phyloP scores from a whole-genome alignment of 2,329 filamentous ascomycete genomes.

The Fusarium musae region DNA sequence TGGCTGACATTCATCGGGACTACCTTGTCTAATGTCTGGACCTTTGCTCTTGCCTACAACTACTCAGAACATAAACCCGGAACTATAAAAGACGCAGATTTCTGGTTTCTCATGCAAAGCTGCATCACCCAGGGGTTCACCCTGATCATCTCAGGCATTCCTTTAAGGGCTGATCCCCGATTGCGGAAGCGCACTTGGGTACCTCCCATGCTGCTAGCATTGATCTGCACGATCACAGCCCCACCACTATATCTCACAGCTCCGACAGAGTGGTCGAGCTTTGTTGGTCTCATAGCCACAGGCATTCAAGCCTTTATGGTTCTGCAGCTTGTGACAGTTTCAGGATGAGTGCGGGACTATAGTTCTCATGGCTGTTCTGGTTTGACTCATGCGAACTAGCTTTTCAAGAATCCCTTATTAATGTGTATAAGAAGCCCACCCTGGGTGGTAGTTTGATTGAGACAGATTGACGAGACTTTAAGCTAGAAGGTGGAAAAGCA shows the following conservation, averaged over 20 bases:
- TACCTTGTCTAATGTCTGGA: neutral
- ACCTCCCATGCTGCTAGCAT: neutral
- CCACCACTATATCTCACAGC: neutral
- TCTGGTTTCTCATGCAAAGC: neutral
- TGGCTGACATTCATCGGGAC: neutral
- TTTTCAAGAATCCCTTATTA: too few relatives aligned
- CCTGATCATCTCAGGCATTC: accelerated
- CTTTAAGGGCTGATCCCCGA: neutral
- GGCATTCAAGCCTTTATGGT: neutral
- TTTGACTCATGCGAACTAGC: too few relatives aligned
- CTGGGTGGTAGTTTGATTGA: too few relatives aligned
- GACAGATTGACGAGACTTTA: too few relatives aligned
- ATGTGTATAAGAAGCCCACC: too few relatives aligned
- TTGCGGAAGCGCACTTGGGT: neutral
- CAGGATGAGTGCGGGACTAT: neutral
- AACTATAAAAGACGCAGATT: neutral
- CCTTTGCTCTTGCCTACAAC: neutral
- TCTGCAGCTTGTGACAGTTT: neutral
- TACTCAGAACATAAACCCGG: neutral
- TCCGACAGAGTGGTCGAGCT: neutral
- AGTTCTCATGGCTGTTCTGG: too few relatives aligned
- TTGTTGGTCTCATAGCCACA: neutral
- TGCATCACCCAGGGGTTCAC: neutral
- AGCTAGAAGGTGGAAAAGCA: too few relatives aligned
- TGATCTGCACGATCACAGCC: neutral